Evolutionary conservation across 306 rosid genomes (phyloP), one percentile per base, ranked within the genome.

Genomic region (Ochetophila trinervis): DNA sequence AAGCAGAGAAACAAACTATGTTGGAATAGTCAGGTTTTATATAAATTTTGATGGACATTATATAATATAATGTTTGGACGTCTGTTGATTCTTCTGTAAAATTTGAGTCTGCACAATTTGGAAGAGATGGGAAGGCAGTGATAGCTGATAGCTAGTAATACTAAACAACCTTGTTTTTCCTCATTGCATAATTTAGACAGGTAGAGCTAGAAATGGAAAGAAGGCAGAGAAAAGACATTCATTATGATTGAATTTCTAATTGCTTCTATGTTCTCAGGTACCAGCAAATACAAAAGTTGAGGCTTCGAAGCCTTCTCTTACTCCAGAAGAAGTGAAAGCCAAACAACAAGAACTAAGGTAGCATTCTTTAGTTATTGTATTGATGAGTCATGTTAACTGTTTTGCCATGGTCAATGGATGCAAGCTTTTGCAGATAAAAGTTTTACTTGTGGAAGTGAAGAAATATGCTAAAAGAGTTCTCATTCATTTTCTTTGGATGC

Each of bases 341-440:
- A 90, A 84, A 67, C 96, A 90, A 69, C 97, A 88, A 76, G 97
- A 93, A 64, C 84, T 93, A 79, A 90, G 99, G 99, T 93, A 84
- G 20, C 57, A 37, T 63, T 22, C 22, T 62, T 6, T 48, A 24
- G 56, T 60, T 7, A 36, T 21, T 21, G 34, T 37, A 30, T 56
- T 54, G 19, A 12, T 32, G 5, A 8, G 16, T 57, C 49, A 49
- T 44, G 19, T 3, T 23, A 27, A 17, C 61, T 17, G 35, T 47
- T 32, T 32, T 42, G n/a, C 56, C 19, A 44, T 57, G 53, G 42
- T 40, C 35, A 67, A 27, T 32, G 21, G 45, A 40, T 40, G 4
- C 21, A 67, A 45, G 8, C 1, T 12, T 27, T 56, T 30, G 17
- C 44, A 24, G 49, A 68, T 57, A 20, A 15, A 40, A 37, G 32